A percentile compares a stretch with the other conserved stretches of the same genome.
Evolutionary conservation across 2,329 filamentous ascomycete species (phyloP).

Genomic region (Thielaviopsis punctulata): DNA sequence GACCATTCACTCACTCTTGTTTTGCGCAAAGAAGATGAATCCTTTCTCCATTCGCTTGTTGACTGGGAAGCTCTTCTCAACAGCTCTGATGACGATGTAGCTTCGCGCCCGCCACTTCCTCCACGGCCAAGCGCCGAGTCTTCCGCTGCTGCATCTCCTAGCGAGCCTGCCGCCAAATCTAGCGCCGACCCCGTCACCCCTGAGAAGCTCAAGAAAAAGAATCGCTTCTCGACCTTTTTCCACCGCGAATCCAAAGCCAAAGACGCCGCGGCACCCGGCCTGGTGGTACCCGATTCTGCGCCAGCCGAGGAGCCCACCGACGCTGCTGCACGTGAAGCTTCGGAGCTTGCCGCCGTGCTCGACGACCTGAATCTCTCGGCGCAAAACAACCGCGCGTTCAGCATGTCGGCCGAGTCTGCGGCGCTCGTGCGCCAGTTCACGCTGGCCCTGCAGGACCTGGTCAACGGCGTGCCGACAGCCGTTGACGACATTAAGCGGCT

Average conservation of each 20-base stretch:
- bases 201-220: constrained; percentile 16
- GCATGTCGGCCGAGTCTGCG: constrained; percentile 67
- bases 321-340: constrained; percentile 33
- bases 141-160: constrained; percentile 20
- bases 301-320: constrained; percentile 23
- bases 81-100: constrained; percentile 22
- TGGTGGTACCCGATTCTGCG: constrained; percentile 15
- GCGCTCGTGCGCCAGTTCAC: constrained; percentile 74
- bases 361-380: constrained; percentile 71
- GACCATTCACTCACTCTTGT: constrained; percentile 17
- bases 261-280: background rate
- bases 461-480: constrained; percentile 84
- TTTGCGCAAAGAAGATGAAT: constrained; percentile 38
- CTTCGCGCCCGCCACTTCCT: constrained; percentile 35
- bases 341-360: constrained; percentile 65
- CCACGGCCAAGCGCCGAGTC: constrained; percentile 20
- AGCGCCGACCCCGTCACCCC: constrained; percentile 17
- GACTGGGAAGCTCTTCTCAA: constrained; percentile 7
- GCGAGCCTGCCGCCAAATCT: constrained; percentile 15
- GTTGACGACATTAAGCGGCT: constrained; percentile 65
- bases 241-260: constrained; percentile 21
- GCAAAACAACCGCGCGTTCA: constrained; percentile 72
- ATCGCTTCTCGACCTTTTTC: constrained; percentile 22
- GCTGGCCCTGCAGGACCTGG: constrained; percentile 75
- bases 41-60: constrained; percentile 39